Conservation (phyloP, 1,139 yeast genomes). For the Suhomyces panamericanus region DNA sequence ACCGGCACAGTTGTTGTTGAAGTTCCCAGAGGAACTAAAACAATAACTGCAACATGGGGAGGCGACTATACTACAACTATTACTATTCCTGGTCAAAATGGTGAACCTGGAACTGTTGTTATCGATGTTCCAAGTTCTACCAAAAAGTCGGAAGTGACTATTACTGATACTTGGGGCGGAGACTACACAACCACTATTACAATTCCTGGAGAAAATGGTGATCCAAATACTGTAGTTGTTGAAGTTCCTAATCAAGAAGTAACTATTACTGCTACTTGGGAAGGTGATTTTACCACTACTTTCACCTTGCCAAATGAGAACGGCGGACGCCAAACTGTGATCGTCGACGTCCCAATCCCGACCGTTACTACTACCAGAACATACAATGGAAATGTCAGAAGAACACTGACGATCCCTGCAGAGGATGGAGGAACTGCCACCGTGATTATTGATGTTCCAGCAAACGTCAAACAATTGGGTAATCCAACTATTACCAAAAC, state of each 20-base stretch:
- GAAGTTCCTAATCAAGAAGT: background rate
- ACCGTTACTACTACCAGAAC: background rate
- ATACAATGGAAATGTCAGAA: background rate
- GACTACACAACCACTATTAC: background rate
- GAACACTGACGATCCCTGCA: background rate
- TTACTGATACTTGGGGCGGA: background rate
- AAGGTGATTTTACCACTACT: background rate
- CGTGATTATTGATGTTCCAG: background rate
- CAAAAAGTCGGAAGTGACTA: background rate
- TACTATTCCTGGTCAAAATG: background rate
- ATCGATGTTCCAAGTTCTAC: background rate
- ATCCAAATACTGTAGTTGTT: background rate
- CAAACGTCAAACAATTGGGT: no score
- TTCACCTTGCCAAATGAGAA: background rate
- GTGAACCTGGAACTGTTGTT: background rate
- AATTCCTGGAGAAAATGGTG: background rate
- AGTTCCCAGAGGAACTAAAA: background rate
- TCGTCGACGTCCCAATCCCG: background rate
- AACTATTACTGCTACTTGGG: background rate
- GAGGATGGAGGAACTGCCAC: background rate
- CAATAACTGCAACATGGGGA: background rate
- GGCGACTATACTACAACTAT: background rate
- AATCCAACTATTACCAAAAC: no score
- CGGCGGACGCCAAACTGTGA: background rate
- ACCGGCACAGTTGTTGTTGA: background rate